Evolutionary conservation across 306 rosid genomes (phyloP).

Genomic region (Erythrophleum fordii): DNA sequence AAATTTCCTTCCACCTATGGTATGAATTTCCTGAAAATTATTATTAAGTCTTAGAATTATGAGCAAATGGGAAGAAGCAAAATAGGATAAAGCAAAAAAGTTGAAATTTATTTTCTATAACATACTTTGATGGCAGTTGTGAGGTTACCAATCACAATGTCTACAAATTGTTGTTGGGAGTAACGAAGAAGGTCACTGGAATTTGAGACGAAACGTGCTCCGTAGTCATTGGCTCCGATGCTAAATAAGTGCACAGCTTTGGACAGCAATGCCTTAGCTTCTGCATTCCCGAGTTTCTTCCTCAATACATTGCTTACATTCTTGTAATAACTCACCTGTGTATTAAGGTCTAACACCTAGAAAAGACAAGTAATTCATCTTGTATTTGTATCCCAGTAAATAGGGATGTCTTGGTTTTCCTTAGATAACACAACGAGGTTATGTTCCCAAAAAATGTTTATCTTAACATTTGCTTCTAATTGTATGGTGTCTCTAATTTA

Average conservation of each 20-base stretch:
- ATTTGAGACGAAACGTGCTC: background rate
- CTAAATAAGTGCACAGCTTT: constrained; percentile 59
- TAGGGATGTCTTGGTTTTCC: no score
- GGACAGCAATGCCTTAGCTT: constrained; percentile 41
- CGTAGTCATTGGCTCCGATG: constrained; percentile 54
- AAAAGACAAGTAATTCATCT: background rate
- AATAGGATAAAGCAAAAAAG: background rate
- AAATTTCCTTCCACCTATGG: constrained; percentile 62
- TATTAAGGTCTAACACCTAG: constrained; percentile 53
- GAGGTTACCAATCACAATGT: constrained; percentile 56
- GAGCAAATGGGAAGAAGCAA: background rate
- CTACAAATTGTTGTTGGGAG: constrained; percentile 16
- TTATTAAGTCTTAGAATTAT: background rate
- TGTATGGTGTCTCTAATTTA: no score
- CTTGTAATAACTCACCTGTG: constrained; percentile 54
- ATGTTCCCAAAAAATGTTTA: no score
- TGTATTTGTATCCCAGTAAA: background rate
- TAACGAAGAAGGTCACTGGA: background rate
- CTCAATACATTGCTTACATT: constrained; percentile 40
- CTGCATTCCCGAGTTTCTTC: constrained; percentile 43
- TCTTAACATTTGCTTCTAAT: no score
- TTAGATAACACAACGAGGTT: no score
- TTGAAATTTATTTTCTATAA: background rate
- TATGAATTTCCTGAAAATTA: constrained; percentile 49
- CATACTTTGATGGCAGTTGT: constrained; percentile 48